A percentile compares a stretch with the other conserved stretches of the same genome.
These are phyloP conservation scores for Chrysoporthe austroafricana DNA, from an alignment of 2,329 filamentous ascomycete genomes.

Conservation along the genomic window DNA sequence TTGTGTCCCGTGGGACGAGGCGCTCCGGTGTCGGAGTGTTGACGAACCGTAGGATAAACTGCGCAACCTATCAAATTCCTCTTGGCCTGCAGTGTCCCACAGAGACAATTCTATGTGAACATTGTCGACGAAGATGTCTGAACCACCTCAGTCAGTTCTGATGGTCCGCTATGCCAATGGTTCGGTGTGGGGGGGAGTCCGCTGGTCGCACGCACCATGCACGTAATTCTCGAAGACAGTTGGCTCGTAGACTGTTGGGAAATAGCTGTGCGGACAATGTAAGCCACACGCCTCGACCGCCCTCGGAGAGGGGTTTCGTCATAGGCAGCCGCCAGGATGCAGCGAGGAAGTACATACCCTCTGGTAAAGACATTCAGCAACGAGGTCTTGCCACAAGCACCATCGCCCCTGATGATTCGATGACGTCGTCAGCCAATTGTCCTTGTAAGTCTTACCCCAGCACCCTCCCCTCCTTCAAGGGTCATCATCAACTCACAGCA, in stretches of 20 bases:
- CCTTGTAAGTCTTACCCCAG: background rate
- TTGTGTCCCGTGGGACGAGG: background rate
- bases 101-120: slow-evolving; percentile 96
- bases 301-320: too few species aligned
- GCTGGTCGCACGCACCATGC: slow-evolving; percentile 67
- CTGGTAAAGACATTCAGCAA: slow-evolving; percentile 97
- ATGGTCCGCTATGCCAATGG: background rate
- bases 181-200: background rate
- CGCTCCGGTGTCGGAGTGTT: background rate
- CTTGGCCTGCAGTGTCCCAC: slow-evolving; percentile 98
- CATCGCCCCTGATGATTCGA: slow-evolving; percentile 71
- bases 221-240: slow-evolving; percentile 99
- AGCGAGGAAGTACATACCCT: slow-evolving; percentile 65
- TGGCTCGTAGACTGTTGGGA: slow-evolving; percentile 97
- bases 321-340: background rate
- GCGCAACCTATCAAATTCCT: slow-evolving; percentile 96
- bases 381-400: slow-evolving; percentile 96
- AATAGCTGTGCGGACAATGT: slow-evolving; percentile 66
- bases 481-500: slow-evolving; percentile 66
- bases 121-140: slow-evolving; percentile 97
- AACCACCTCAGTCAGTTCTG: background rate
- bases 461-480: background rate
- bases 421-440: slow-evolving; percentile 19
- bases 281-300: background rate
- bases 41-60: slow-evolving; percentile 84